Percentiles rank a stretch among this genome's conserved stretches.
Conservation (phyloP, 768 basidiomycete genomes). For the Rhodocollybia butyracea region DNA sequence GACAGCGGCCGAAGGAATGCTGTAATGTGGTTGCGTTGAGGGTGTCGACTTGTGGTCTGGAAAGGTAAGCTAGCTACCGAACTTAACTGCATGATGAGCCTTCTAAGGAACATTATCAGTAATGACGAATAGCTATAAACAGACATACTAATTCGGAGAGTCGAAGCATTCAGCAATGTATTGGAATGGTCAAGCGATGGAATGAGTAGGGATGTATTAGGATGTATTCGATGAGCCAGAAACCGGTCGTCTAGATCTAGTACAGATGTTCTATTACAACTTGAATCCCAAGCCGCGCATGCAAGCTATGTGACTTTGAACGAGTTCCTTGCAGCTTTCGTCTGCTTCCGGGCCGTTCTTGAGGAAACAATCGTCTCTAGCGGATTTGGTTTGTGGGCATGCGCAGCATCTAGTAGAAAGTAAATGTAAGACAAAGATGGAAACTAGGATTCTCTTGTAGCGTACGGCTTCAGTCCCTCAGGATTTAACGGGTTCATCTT, state of each 20-base stretch:
- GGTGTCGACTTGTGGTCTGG: background rate
- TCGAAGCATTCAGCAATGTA: background rate
- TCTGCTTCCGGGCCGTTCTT: slow-evolving; percentile 59
- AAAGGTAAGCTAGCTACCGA: too few species aligned
- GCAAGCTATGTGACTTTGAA: slow-evolving; percentile 82
- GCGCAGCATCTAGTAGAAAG: slow-evolving; percentile 76
- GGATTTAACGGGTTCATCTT: slow-evolving; percentile 90
- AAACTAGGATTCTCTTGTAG: slow-evolving; percentile 26
- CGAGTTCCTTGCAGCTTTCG: slow-evolving; percentile 77
- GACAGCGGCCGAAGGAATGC: too few species aligned
- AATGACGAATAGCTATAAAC: too few species aligned
- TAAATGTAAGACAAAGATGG: background rate
- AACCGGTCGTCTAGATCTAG: background rate
- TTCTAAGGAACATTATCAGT: too few species aligned
- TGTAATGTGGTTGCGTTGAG: slow-evolving; percentile 7
- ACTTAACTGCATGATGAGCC: too few species aligned
- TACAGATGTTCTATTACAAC: slow-evolving; percentile 33
- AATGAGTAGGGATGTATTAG: background rate
- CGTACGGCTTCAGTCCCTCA: slow-evolving; percentile 88
- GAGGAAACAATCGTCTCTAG: slow-evolving; percentile 94
- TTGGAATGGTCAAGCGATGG: background rate
- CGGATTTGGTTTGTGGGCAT: slow-evolving; percentile 89
- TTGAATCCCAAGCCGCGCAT: slow-evolving; percentile 93
- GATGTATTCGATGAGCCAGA: too few species aligned
- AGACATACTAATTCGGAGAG: background rate